phyloP scores from a whole-genome alignment of 441 rosid species.

The Erodium texanum region DNA sequence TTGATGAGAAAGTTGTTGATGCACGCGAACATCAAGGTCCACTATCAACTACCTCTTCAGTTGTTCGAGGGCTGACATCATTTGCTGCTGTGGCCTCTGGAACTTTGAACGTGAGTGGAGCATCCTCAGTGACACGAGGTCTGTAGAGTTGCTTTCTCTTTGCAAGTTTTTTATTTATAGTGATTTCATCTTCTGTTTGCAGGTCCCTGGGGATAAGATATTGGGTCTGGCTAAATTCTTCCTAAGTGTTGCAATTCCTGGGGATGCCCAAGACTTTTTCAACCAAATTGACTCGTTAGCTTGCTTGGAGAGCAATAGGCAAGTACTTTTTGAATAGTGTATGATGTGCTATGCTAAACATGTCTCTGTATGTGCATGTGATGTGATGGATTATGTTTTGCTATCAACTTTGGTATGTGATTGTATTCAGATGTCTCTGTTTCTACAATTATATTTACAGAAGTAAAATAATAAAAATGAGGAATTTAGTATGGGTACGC shows the following conservation, averaged over 20 bases:
- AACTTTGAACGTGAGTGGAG: constrained; percentile 48
- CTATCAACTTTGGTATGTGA: too few relatives aligned
- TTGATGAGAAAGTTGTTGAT: constrained; percentile 59
- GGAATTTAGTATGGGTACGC: neutral
- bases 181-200: constrained; percentile 29
- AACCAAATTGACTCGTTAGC: constrained; percentile 77
- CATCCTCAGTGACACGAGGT: constrained; percentile 3
- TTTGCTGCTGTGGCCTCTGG: constrained; percentile 52
- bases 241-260: constrained; percentile 78
- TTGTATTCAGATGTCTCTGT: neutral
- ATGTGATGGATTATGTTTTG: neutral
- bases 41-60: constrained; percentile 71
- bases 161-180: constrained; percentile 18
- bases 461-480: neutral
- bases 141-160: constrained; percentile 13
- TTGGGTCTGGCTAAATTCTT: constrained; percentile 82
- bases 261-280: constrained; percentile 71
- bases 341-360: neutral
- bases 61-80: constrained; percentile 65
- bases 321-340: constrained; percentile 25
- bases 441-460: neutral
- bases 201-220: constrained; percentile 67
- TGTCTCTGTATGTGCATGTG: neutral
- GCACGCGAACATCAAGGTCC: constrained; percentile 48
- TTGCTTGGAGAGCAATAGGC: constrained; percentile 69